phyloP scores from a whole-genome alignment of 371 early-diverging fungal genomes.

The Rhizopus delemar region DNA sequence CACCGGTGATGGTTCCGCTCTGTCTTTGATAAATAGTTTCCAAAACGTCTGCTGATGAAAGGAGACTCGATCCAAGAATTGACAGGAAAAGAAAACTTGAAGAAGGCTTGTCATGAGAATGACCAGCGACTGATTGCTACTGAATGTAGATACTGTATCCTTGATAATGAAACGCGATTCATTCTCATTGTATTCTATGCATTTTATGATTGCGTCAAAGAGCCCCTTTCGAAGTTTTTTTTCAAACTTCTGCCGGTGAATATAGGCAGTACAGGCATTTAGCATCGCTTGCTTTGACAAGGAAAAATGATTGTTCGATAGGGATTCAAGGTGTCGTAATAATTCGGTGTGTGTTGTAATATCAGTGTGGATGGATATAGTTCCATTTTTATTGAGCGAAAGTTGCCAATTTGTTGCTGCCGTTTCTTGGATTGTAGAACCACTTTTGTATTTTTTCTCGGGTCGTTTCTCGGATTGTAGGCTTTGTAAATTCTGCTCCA shows the following conservation, averaged over 20 bases:
- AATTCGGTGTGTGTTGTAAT: conserved; percentile 17
- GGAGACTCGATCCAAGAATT: conserved; percentile 26
- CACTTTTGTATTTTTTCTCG: not conserved
- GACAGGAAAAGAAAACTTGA: conserved; percentile 39
- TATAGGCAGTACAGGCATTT: not conserved
- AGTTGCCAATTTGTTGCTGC: conserved; percentile 14
- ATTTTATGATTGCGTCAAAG: conserved; percentile 7
- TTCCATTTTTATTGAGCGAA: conserved; percentile 10
- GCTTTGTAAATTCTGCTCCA: conserved; percentile 23
- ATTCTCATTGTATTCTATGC: conserved; percentile 6
- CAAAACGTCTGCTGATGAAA: conserved; percentile 41
- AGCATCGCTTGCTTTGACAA: not conserved
- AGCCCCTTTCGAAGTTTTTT: conserved; percentile 12
- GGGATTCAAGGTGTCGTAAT: conserved; percentile 14
- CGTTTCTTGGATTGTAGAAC: no score
- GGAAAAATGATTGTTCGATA: not conserved
- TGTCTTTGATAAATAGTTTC: conserved; percentile 28
- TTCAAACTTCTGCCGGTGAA: not conserved
- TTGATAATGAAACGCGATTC: not conserved
- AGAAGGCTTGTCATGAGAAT: conserved; percentile 16
- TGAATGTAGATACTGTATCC: not conserved
- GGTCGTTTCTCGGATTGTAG: not conserved
- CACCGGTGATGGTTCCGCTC: conserved; percentile 32
- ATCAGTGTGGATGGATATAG: conserved; percentile 19
- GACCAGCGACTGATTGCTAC: not conserved